These are phyloP conservation scores for Boletus speciosus DNA, from an alignment of 768 basidiomycete genomes.

Conservation along the genomic window DNA sequence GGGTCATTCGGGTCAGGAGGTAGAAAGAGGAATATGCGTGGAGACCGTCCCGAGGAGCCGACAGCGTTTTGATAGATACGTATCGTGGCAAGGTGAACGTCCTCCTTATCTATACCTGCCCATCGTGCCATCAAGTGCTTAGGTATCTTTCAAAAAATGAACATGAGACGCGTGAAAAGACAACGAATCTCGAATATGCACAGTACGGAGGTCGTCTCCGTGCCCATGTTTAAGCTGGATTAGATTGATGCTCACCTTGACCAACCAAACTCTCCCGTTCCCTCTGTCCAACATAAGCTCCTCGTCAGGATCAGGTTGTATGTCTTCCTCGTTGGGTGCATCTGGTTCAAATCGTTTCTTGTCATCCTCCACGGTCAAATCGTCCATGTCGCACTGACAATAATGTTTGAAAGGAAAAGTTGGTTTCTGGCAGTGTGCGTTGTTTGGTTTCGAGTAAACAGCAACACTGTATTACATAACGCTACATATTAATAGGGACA, in stretches of 20 bases:
- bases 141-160: conserved; percentile 57
- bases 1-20: conserved; percentile 54
- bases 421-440: not conserved
- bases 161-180: conserved; percentile 5
- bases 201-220: not conserved
- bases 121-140: conserved; percentile 85
- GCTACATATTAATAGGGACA: no score
- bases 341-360: conserved; percentile 71
- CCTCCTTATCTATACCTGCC: conserved; percentile 70
- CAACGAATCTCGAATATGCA: not conserved
- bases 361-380: conserved; percentile 48
- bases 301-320: conserved; percentile 77
- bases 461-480: not conserved
- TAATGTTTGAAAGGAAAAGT: not conserved
- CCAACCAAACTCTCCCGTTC: conserved; percentile 77
- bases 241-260: conserved; percentile 57
- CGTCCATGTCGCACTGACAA: conserved; percentile 29
- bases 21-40: conserved; percentile 64
- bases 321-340: conserved; percentile 50
- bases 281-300: conserved; percentile 75
- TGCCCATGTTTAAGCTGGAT: not conserved
- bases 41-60: conserved; percentile 43
- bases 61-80: conserved; percentile 65
- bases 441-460: not conserved
- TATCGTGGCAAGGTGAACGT: conserved; percentile 78